Percentiles rank a stretch among this genome's conserved stretches.
Conservation (phyloP, 192 early-diverging fungal genomes). For the Phycomyces blakesleeanus region DNA sequence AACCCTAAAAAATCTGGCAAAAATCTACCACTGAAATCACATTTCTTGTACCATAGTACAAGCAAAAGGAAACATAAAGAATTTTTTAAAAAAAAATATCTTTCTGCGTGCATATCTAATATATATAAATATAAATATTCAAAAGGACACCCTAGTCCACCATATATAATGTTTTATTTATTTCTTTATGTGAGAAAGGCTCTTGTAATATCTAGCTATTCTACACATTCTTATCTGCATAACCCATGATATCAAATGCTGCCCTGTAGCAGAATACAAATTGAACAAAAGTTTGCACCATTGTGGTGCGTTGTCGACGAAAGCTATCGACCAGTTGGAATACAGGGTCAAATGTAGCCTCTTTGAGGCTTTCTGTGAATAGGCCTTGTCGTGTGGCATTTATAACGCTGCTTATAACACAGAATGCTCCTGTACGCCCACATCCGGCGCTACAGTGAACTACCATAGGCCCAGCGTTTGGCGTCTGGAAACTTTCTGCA, state of each 20-base stretch:
- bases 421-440: constrained; percentile 84
- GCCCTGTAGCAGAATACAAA: constrained; percentile 77
- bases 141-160: no score
- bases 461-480: constrained; percentile 48
- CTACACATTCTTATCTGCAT: neutral
- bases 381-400: neutral
- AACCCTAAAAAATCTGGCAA: no score
- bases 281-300: constrained; percentile 78
- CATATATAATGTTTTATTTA: no score
- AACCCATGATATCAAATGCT: constrained; percentile 35
- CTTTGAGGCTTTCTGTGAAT: neutral
- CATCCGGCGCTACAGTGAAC: constrained; percentile 88
- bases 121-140: no score
- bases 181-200: no score
- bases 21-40: no score
- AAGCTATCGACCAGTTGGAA: constrained; percentile 59
- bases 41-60: no score
- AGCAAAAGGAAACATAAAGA: no score
- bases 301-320: constrained; percentile 69
- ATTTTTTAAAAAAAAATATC: no score
- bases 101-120: no score
- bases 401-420: constrained; percentile 56
- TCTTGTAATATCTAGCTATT: neutral
- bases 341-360: constrained; percentile 54
- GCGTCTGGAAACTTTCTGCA: constrained; percentile 7